Evolutionary conservation across 306 rosid genomes (phyloP).

Genomic region (Gynostemma pentaphyllum): DNA sequence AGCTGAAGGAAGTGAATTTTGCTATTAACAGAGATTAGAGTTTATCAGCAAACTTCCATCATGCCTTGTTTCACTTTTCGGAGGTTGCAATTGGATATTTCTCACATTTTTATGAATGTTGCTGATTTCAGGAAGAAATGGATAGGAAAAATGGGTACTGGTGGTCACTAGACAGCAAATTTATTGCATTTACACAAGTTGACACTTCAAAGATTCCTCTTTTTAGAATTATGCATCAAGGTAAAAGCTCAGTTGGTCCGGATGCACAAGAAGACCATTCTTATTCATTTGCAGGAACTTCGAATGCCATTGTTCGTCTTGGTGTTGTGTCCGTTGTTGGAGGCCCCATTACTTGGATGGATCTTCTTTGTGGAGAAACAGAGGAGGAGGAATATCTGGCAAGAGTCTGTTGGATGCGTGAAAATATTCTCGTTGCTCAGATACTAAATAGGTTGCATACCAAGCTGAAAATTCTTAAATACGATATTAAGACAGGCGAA

Average conservation of each 20-base stretch:
- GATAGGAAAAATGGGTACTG: constrained; percentile 88
- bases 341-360: constrained; percentile 83
- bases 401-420: constrained; percentile 89
- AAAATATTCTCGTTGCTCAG: constrained; percentile 67
- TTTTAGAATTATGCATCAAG: constrained; percentile 90
- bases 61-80: not conserved
- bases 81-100: not conserved
- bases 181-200: constrained; percentile 85
- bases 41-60: not conserved
- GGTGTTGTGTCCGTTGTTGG: constrained; percentile 73
- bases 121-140: constrained; percentile 85
- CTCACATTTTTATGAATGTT: not conserved
- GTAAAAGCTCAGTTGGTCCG: constrained; percentile 63
- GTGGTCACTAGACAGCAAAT: constrained; percentile 93
- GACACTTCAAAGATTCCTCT: constrained; percentile 84
- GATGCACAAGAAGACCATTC: constrained; percentile 98
- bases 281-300: constrained; percentile 90
- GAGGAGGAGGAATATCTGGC: constrained; percentile 78
- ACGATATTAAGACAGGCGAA: constrained; percentile 61
- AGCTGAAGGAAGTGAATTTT: not conserved
- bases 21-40: not conserved
- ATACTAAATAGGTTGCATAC: constrained; percentile 74
- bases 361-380: constrained; percentile 62
- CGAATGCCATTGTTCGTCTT: constrained; percentile 76
- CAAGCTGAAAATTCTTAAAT: constrained; percentile 55